phyloP scores from a whole-genome alignment of 2,329 filamentous ascomycete genomes.

The Colletotrichum lini region DNA sequence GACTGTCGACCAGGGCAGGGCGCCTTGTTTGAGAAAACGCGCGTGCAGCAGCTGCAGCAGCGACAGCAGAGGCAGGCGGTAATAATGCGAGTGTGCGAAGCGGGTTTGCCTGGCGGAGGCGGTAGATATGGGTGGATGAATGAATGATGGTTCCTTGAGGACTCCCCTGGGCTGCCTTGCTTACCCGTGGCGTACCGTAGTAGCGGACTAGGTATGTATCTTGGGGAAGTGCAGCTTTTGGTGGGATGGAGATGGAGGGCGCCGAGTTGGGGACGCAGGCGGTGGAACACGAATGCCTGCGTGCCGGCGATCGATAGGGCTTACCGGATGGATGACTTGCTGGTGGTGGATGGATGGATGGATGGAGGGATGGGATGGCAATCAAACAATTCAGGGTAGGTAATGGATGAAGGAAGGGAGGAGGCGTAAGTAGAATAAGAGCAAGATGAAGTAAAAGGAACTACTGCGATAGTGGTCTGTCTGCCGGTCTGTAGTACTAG shows the following conservation, averaged over 20 bases:
- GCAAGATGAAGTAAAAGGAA: constrained; percentile 3
- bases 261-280: background rate
- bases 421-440: constrained; percentile 4
- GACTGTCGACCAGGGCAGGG: constrained; percentile 1
- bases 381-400: constrained; percentile 14
- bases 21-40: constrained; percentile 33
- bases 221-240: constrained; percentile 7
- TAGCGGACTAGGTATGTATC: background rate
- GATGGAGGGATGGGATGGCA: background rate
- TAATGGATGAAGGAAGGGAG: background rate
- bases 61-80: no score
- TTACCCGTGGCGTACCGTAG: constrained; percentile 1
- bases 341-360: background rate
- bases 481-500: no score
- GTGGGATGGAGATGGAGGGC: constrained; percentile 11
- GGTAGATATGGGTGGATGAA: constrained; percentile 24
- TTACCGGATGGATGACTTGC: no score
- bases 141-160: constrained; percentile 8
- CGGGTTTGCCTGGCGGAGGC: constrained; percentile 23
- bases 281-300: background rate
- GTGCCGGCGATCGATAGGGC: no score
- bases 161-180: constrained; percentile 4
- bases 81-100: constrained; percentile 16
- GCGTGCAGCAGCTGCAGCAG: constrained; percentile 9
- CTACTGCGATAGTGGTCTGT: background rate